Conservation (phyloP, 768 basidiomycete genomes). For the Epithele typhae region DNA sequence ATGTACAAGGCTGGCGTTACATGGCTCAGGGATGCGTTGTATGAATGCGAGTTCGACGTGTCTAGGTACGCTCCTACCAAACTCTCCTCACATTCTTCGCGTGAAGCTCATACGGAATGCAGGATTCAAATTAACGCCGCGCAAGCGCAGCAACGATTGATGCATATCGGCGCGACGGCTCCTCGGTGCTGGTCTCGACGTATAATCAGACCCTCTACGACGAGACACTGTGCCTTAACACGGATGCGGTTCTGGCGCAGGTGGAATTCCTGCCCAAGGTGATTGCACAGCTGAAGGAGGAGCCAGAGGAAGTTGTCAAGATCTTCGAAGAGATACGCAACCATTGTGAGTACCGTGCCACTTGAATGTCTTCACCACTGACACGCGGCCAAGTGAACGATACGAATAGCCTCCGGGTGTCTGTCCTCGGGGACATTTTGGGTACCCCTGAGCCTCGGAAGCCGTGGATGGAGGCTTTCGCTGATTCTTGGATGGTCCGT, state of each 20-base stretch:
- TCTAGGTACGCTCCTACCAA: conserved; percentile 64
- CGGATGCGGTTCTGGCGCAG: conserved; percentile 63
- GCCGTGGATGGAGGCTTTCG: too few relatives aligned
- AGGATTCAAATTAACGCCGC: conserved; percentile 82
- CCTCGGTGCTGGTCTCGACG: conserved; percentile 40
- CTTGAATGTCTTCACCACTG: too few relatives aligned
- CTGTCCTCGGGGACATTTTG: too few relatives aligned
- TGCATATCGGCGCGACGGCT: conserved; percentile 89
- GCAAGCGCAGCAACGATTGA: conserved; percentile 84
- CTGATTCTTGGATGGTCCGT: too few relatives aligned
- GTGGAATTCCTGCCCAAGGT: conserved; percentile 78
- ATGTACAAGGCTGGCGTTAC: conserved; percentile 53
- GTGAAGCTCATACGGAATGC: neutral
- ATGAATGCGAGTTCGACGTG: conserved; percentile 66
- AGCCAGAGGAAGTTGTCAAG: conserved; percentile 64
- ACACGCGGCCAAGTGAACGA: too few relatives aligned
- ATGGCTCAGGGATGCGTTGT: conserved; percentile 84
- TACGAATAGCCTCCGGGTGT: too few relatives aligned
- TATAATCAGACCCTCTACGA: too few relatives aligned
- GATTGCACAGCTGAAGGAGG: conserved; percentile 61
- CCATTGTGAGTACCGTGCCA: conserved; percentile 43
- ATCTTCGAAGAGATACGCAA: conserved; percentile 71
- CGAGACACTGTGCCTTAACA: conserved; percentile 27
- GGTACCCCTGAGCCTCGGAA: too few relatives aligned
- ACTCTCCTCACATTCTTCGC: too few relatives aligned